Percentiles rank a stretch among this genome's conserved stretches.
Evolutionary conservation across 371 early-diverging fungal genomes (phyloP).

Genomic region (Mortierella sp.): DNA sequence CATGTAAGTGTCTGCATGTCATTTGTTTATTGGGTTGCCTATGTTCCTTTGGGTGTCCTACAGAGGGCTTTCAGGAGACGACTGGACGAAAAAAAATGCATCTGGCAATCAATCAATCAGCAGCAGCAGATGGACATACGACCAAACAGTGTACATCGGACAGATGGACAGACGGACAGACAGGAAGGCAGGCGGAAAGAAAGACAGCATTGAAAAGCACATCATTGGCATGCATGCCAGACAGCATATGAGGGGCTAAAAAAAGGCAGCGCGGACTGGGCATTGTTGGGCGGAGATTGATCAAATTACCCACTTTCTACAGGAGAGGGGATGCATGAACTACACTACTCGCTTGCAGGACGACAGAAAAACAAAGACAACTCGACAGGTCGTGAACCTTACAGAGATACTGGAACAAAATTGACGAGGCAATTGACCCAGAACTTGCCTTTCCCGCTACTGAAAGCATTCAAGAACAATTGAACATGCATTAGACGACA

Average conservation of each 20-base stretch:
- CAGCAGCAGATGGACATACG: not conserved
- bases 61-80: not conserved
- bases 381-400: not conserved
- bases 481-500: not conserved
- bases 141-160: not conserved
- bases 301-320: constrained; percentile 8
- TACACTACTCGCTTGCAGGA: not conserved
- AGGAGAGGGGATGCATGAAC: not conserved
- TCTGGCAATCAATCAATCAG: not conserved
- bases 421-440: not conserved
- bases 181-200: not conserved
- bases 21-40: not conserved
- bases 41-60: not conserved
- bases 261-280: constrained; percentile 9
- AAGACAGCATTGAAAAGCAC: not conserved
- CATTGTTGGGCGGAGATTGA: constrained; percentile 15
- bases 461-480: not conserved
- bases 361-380: not conserved
- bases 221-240: constrained; percentile 10
- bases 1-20: constrained; percentile 68
- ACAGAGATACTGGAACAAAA: not conserved
- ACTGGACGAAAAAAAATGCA: not conserved
- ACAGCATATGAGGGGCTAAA: not conserved
- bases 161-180: too few species aligned
- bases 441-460: not conserved